Evolutionary conservation across 2,329 filamentous ascomycete genomes (phyloP).

Genomic region (Curvularia lunata): DNA sequence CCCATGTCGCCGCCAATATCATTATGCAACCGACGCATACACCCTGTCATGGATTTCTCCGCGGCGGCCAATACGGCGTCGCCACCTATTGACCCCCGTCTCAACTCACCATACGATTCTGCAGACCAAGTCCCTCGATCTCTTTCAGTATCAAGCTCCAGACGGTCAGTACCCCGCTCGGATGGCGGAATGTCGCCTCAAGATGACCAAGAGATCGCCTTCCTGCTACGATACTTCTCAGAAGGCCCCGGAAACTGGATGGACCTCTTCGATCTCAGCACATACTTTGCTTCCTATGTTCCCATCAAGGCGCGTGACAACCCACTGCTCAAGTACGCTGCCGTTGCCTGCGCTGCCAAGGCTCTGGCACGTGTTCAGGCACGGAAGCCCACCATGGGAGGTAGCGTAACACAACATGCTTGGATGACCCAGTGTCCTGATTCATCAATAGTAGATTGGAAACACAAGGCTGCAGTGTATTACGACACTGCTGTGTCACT

Average conservation of each 20-base stretch:
- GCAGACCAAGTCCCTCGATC: conserved; percentile 37
- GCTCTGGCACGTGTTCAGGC: conserved; percentile 63
- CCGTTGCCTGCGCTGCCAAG: conserved; percentile 68
- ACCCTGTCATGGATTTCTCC: conserved; percentile 59
- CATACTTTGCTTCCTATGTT: conserved; percentile 66
- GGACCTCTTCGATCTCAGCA: conserved; percentile 62
- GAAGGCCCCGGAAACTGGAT: conserved; percentile 67
- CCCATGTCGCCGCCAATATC: conserved; percentile 54
- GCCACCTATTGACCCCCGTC: conserved; percentile 45
- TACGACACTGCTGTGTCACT: conserved; percentile 65
- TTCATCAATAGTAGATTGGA: conserved; percentile 60
- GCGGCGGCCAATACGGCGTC: conserved; percentile 41
- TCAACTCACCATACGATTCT: conserved; percentile 40
- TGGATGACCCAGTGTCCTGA: conserved; percentile 61
- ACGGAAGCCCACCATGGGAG: conserved; percentile 58
- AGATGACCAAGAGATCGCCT: conserved; percentile 64
- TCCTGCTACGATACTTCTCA: conserved; percentile 65
- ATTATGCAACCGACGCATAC: conserved; percentile 58
- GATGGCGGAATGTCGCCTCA: conserved; percentile 33
- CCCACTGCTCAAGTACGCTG: conserved; percentile 60
- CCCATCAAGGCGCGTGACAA: conserved; percentile 62
- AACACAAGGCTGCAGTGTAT: conserved; percentile 65
- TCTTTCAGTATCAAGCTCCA: conserved; percentile 33
- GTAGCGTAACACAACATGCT: conserved; percentile 56
- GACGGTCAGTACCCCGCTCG: conserved; percentile 32